Evolutionary conservation across 176 grass and related monocot species (phyloP).

Genomic region (Leersia perrieri): DNA sequence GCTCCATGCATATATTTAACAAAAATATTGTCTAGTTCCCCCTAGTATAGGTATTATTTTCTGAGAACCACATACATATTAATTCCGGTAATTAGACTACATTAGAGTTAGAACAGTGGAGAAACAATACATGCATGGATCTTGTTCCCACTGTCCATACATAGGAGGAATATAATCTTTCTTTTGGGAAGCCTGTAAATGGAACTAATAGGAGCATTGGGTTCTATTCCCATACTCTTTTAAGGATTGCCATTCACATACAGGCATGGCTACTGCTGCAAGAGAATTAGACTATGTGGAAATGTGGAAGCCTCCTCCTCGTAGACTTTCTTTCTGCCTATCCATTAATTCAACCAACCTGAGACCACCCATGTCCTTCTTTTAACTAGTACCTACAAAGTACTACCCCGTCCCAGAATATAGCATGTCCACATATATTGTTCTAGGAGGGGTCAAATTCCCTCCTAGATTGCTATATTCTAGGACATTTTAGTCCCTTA

Average conservation of each 20-base stretch:
- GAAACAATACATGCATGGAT: not conserved
- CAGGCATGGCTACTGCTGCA: constrained; percentile 7
- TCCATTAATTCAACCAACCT: not conserved
- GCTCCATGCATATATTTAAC: not conserved
- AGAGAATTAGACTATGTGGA: not conserved
- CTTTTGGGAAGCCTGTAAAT: not conserved
- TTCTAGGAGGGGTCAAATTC: too few species aligned
- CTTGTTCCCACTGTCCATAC: constrained; percentile 23
- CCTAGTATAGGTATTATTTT: not conserved
- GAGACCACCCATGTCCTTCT: not conserved
- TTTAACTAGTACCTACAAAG: too few species aligned
- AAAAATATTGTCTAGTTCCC: not conserved
- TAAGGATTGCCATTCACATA: constrained; percentile 20
- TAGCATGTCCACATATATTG: too few species aligned
- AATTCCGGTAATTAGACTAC: not conserved
- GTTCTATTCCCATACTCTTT: constrained; percentile 29
- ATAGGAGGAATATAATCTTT: constrained; percentile 38
- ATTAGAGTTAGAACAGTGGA: constrained; percentile 25
- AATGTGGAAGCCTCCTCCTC: not conserved
- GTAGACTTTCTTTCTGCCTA: constrained; percentile 20
- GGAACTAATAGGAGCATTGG: constrained; percentile 10
- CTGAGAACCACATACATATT: not conserved
- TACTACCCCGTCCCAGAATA: too few species aligned
- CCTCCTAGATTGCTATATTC: too few species aligned
- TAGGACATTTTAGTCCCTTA: not conserved